Evolutionary conservation across 2,329 filamentous ascomycete genomes (phyloP), one percentile per base, ranked within the genome.

Genomic region (Diaporthe eres): DNA sequence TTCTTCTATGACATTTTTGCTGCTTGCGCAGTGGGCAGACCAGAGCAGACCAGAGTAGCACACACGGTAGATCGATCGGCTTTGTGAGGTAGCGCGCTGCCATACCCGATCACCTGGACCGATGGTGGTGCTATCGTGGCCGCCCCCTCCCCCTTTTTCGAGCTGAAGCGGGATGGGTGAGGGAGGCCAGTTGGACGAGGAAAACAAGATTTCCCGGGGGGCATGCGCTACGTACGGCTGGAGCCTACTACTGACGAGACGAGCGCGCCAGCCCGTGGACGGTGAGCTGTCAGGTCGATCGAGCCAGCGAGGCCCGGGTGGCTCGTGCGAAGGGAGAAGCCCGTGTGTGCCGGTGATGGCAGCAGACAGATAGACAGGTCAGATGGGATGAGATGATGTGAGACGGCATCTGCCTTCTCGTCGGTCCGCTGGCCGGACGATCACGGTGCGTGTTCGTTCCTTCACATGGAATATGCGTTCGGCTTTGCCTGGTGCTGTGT

Each of bases 301-400:
- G 70, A 22, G 61, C 61, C 61, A 67, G 61, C 61, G 61, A 42
- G 44, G 61, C 28, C 44, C 19, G 12, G 47, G 31, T 51, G 65
- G 47, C 65, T 53, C 42, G 53, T 34, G 68, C 39, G n/a, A 58
- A 58, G 63, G 55, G 55, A 42, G 71, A 42, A 51, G 44, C 31
- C 34, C 51, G 51, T 39, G 37, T 25, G 31, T 28, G 71, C 4
- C n/a, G 49, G 44, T 22, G n/a, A 22, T 49, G 42, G 57, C 42
- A 44, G 42, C 42, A 44, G 42, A n/a, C 51, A 25, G 51, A 53
- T 39, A 63, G 72, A 17, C 15, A 70, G 44, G 51, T 60, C 65
- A 71, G 71, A 63, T 75, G 74, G 61, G 71, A 28, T 68, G 73
- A 55, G 74, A 71, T 75, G 74, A 67, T 49, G 74, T 76, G 61